These are phyloP conservation scores for Lentinula guzmanii DNA, from an alignment of 768 basidiomycete genomes.

Conservation along the genomic window DNA sequence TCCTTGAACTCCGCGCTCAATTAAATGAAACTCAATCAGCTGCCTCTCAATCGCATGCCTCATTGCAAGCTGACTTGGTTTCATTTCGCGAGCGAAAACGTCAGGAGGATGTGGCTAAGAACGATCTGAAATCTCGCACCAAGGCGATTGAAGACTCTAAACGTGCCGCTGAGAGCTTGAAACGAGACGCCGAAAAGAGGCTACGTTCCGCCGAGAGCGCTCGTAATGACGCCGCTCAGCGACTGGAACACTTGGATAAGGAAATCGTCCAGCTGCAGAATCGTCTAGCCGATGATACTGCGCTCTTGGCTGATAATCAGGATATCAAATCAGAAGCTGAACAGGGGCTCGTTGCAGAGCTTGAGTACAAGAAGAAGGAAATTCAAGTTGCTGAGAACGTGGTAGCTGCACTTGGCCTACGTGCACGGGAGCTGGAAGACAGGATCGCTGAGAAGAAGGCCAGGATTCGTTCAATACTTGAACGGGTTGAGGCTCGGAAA, in stretches of 20 bases:
- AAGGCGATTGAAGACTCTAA: slow-evolving; percentile 85
- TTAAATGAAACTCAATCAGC: slow-evolving; percentile 53
- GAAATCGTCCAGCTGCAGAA: slow-evolving; percentile 54
- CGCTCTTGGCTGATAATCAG: slow-evolving; percentile 40
- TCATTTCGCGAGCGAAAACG: slow-evolving; percentile 69
- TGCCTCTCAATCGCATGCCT: slow-evolving; percentile 53
- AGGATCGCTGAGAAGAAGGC: slow-evolving; percentile 59
- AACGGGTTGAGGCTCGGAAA: slow-evolving; percentile 46
- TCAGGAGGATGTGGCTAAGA: slow-evolving; percentile 73
- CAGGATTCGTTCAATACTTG: slow-evolving; percentile 50
- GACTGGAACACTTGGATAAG: slow-evolving; percentile 53
- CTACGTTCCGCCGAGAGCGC: slow-evolving; percentile 62
- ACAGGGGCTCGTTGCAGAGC: slow-evolving; percentile 42
- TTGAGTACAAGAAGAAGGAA: slow-evolving; percentile 56
- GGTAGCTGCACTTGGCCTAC: slow-evolving; percentile 52
- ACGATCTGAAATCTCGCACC: slow-evolving; percentile 77
- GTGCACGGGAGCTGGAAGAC: slow-evolving; percentile 72
- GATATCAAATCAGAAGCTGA: slow-evolving; percentile 43
- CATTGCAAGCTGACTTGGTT: slow-evolving; percentile 70
- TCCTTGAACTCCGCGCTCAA: slow-evolving; percentile 66
- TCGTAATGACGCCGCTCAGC: slow-evolving; percentile 55
- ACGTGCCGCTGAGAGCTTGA: slow-evolving; percentile 72
- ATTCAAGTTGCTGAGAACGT: slow-evolving; percentile 63
- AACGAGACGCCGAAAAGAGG: slow-evolving; percentile 85
- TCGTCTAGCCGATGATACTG: slow-evolving; percentile 49